phyloP scores from a whole-genome alignment of 306 rosid species.

The Abrus pulchellus region DNA sequence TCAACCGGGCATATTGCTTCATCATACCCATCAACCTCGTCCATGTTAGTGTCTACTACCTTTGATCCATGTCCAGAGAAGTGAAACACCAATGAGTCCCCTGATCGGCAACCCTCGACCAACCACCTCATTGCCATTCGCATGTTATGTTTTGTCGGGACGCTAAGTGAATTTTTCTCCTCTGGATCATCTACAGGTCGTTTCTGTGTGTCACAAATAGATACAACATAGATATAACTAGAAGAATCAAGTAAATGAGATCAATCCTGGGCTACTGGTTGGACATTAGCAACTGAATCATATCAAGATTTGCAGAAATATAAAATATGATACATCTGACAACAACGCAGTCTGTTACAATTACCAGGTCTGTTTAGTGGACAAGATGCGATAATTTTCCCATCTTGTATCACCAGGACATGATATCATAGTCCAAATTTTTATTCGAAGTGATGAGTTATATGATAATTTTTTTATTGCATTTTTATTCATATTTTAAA shows the following conservation, averaged over 20 bases:
- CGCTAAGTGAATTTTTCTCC: constrained; percentile 57
- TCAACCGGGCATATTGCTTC: constrained; percentile 78
- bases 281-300: too few species aligned
- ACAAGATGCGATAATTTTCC: too few species aligned
- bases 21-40: constrained; percentile 69
- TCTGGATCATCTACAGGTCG: constrained; percentile 53
- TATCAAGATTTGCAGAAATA: too few species aligned
- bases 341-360: too few species aligned
- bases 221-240: background rate
- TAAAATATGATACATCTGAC: too few species aligned
- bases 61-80: constrained; percentile 73
- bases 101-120: constrained; percentile 61
- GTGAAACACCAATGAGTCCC: constrained; percentile 72
- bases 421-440: too few species aligned
- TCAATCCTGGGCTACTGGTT: background rate
- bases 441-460: too few species aligned
- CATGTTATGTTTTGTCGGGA: constrained; percentile 71
- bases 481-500: too few species aligned
- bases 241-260: background rate
- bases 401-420: too few species aligned
- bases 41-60: constrained; percentile 50
- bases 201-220: background rate
- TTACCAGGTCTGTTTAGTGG: too few species aligned
- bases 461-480: too few species aligned
- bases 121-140: constrained; percentile 66